Evolutionary conservation across 148 eudicot genomes (phyloP), one percentile per base, ranked within the genome.

Genomic region (Persicaria tinctoria): DNA sequence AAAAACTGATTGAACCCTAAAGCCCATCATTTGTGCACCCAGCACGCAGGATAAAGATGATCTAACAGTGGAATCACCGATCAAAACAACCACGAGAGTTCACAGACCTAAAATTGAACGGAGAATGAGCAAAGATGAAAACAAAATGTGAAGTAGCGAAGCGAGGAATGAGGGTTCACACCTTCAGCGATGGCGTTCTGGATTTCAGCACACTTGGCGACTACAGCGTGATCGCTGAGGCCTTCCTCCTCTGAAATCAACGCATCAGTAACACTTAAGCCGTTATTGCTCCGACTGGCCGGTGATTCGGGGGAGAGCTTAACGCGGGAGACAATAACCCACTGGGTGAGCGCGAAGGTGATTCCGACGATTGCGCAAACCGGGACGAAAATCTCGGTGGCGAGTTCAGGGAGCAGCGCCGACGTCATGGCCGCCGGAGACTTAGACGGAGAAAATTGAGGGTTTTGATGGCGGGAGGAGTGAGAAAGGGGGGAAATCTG

Each of bases 181-280:
- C 98, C 98, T 88, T 93, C 97, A 46, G 97, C 84, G 53, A 93
- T 93, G 6, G 98, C 98, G 50, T 13, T 78, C 59, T 93, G 98
- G 77, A 93, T 93, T 74, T 93, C 98, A 17, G 98, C 91, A 50
- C 98, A 93, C 74, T 88, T 93, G 8, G 77, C 63, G 46, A 93
- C 94, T 6, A 89, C 90, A 27, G 38, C 51, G 1, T 86, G 88
- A 73, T 89, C 97, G 46, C 75, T 85, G 46, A 82, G 8, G 9
- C 94, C 98, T 57, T 91, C 98, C 79, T 93, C 98, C 76, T 91
- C 98, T 75, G 86, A 94, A 79, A 93, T 88, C 78, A 93, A 76
- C 14, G 83, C 73, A 2, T 91, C 98, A 5, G 80, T 64, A 46
- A 51, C 49, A 5, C 87, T 89, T 45, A 63, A 32, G 51, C 83